Percentiles rank a stretch among this genome's conserved stretches.
Conservation (phyloP, 257 asterid species). For the Rehmannia glutinosa region DNA sequence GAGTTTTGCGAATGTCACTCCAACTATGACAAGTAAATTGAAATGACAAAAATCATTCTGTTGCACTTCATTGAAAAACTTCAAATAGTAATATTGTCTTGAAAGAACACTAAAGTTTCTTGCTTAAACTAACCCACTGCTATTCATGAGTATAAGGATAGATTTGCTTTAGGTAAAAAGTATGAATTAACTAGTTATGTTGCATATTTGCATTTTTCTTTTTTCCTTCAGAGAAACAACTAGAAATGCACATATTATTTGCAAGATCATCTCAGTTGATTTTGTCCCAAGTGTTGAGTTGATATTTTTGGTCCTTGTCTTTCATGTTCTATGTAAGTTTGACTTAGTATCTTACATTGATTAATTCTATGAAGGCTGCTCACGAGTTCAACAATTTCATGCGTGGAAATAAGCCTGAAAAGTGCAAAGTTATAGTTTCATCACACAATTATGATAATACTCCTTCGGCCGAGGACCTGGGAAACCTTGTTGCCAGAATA, state of each 20-base stretch:
- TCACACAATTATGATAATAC: constrained; percentile 85
- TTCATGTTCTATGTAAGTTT: constrained; percentile 4
- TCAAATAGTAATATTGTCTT: too few species aligned
- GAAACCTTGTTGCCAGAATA: constrained; percentile 85
- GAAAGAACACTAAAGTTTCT: too few species aligned
- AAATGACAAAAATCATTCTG: background rate
- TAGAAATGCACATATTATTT: background rate
- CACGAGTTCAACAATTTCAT: constrained; percentile 62
- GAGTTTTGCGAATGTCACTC: too few species aligned
- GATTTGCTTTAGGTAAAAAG: too few species aligned
- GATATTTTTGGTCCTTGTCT: background rate
- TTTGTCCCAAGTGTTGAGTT: constrained; percentile 9
- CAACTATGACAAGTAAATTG: too few species aligned
- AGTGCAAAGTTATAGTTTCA: constrained; percentile 88
- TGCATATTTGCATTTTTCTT: too few species aligned
- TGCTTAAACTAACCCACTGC: too few species aligned
- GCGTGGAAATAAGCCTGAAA: constrained; percentile 54
- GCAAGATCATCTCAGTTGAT: background rate
- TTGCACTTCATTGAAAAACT: background rate
- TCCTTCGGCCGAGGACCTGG: constrained; percentile 81
- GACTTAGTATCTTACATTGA: constrained; percentile 8
- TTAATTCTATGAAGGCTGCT: constrained; percentile 50
- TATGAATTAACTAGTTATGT: too few species aligned
- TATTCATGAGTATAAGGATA: too few species aligned
- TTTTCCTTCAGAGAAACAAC: too few species aligned